Percentiles rank a stretch among this genome's conserved stretches.
These are phyloP conservation scores for Pyrus bretschneideri DNA, from an alignment of 306 rosid species.

Conservation along the genomic window DNA sequence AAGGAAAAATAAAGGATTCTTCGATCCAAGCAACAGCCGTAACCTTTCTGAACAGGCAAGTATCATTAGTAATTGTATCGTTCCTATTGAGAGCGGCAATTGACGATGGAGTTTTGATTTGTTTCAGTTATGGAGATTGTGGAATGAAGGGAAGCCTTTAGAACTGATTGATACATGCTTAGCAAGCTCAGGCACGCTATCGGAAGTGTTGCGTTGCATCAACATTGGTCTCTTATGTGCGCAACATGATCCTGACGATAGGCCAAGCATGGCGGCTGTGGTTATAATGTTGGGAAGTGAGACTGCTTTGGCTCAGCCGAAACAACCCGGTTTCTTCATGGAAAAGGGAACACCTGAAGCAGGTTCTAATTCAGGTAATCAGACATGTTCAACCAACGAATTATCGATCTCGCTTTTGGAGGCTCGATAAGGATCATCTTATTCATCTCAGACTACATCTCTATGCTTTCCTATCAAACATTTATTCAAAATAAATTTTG, in stretches of 20 bases:
- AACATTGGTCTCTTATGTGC: constrained; percentile 42
- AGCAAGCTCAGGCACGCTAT: background rate
- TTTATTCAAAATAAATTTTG: no score
- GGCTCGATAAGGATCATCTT: constrained; percentile 7
- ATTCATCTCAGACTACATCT: no score
- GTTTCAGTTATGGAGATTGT: constrained; percentile 21
- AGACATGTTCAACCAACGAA: constrained; percentile 6
- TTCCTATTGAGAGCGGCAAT: background rate
- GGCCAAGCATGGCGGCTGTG: background rate
- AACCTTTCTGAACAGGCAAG: constrained; percentile 53
- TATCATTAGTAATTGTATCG: background rate
- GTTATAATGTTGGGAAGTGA: constrained; percentile 40
- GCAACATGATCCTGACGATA: constrained; percentile 36
- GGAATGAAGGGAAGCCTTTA: constrained; percentile 21
- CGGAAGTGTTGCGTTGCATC: constrained; percentile 27
- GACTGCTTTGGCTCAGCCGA: constrained; percentile 28
- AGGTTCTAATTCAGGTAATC: background rate
- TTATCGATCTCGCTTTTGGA: constrained; percentile 13
- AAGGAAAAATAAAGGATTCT: constrained; percentile 33
- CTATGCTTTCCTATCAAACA: no score
- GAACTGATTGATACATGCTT: constrained; percentile 25
- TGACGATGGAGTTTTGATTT: background rate
- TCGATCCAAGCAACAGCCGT: constrained; percentile 11
- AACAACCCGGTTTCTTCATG: constrained; percentile 21
- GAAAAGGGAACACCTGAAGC: constrained; percentile 1